Evolutionary conservation across 108 stramenopile species (phyloP).

Genomic region (Aurantiochytrium sp.): DNA sequence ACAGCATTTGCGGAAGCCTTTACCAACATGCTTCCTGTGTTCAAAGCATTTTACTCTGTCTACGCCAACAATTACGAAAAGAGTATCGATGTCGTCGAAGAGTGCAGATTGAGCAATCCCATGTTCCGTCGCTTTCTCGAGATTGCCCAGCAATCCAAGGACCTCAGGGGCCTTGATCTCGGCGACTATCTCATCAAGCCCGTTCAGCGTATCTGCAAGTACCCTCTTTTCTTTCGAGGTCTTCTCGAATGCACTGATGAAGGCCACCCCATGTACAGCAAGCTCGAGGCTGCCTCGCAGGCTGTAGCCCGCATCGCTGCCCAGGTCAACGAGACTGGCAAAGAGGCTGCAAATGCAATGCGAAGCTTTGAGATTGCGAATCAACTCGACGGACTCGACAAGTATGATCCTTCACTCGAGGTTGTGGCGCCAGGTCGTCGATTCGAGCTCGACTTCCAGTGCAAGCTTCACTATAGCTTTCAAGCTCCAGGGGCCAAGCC

Average conservation of each 20-base stretch:
- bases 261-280: not conserved
- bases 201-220: conserved; percentile 8
- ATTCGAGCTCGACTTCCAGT: not conserved
- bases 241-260: conserved; percentile 3
- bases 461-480: conserved; percentile 3
- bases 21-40: conserved; percentile 10
- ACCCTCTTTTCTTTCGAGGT: not conserved
- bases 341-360: not conserved
- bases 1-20: conserved; percentile 3
- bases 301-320: not conserved
- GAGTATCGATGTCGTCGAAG: not conserved
- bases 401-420: not conserved
- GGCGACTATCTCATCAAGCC: conserved; percentile 17
- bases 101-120: not conserved
- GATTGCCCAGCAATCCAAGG: not conserved
- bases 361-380: conserved; percentile 1
- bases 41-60: not conserved
- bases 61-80: conserved; percentile 19
- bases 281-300: not conserved
- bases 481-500: conserved; percentile 10
- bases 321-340: conserved; percentile 8
- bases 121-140: not conserved
- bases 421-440: not conserved
- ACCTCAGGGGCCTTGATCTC: not conserved
- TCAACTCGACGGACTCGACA: conserved; percentile 1